Conservation (phyloP, 2,329 filamentous ascomycete genomes). For the Phaeophleospora eucalypticola region DNA sequence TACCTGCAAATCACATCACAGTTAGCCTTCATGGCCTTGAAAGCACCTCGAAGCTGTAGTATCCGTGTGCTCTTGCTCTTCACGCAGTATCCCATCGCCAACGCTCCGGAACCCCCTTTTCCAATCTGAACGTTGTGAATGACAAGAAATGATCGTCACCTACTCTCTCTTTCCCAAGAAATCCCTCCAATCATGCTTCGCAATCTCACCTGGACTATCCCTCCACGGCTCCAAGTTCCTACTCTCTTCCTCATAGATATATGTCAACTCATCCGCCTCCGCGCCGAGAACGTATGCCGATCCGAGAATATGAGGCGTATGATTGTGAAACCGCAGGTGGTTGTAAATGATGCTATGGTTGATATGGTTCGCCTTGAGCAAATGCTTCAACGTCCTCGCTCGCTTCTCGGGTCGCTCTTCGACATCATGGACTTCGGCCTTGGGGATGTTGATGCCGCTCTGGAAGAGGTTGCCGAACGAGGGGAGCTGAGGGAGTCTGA, state of each 20-base stretch:
- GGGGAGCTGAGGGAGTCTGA: constrained; percentile 28
- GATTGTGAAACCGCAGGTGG: constrained; percentile 72
- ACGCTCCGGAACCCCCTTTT: no score
- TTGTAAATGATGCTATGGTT: constrained; percentile 83
- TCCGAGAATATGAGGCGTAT: constrained; percentile 74
- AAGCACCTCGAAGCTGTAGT: not conserved
- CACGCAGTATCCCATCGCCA: no score
- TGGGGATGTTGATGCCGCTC: constrained; percentile 50
- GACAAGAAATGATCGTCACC: constrained; percentile 20
- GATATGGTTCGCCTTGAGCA: constrained; percentile 86
- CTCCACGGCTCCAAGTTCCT: constrained; percentile 72
- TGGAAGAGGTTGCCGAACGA: constrained; percentile 22
- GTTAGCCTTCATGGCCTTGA: not conserved
- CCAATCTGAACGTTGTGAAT: no score
- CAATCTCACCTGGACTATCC: constrained; percentile 80
- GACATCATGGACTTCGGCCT: constrained; percentile 71
- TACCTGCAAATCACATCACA: constrained; percentile 48
- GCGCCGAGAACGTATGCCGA: constrained; percentile 85
- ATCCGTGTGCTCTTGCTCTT: constrained; percentile 3
- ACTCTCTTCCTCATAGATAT: constrained; percentile 74
- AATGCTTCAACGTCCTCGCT: constrained; percentile 79
- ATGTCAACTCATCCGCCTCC: constrained; percentile 65
- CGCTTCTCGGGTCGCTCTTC: constrained; percentile 77
- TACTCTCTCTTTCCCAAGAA: constrained; percentile 70
- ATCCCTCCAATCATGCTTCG: constrained; percentile 78